Base-by-base conservation (phyloP, 2,329 filamentous ascomycete species). In the Cercospora sojina region DNA sequence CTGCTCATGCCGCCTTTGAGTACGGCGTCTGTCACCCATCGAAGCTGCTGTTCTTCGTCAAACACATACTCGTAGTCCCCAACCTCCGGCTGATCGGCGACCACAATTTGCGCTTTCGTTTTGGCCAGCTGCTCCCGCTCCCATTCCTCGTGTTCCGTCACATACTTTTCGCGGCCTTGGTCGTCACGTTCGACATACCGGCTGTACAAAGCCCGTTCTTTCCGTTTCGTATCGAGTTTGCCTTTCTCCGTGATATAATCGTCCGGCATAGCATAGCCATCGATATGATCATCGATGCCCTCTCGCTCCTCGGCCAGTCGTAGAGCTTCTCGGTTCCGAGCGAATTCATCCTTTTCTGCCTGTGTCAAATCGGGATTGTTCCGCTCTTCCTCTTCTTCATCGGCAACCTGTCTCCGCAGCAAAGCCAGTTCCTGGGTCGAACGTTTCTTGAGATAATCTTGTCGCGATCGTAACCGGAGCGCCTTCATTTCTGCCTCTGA, bases 111-210 rank as follows among this genome's bases (percentile, higher is more conserved):
- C 1, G 92, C 89, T 77, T 94, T 95, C 5, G 92, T 93, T 78
- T 96, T 96, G 64, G 89, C 85, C 0, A 90, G 86, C 80, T 98
- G 94, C 76, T 98, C 94, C 65, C 88, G 83, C 77, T 99, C 95
- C 94, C 94, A 99, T 75, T 97, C 91, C 69, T 99, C 93, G 70
- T 97, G 91, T 77, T 99, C 95, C 0, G 93, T 97, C 65, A 97
- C 87, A 73, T 92, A 96, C 73, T 90, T 90, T 77, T 97, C 94
- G 70, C 95, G 89, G 4, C 93, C 93, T 73, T 90, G 90, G 73
- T 96, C 91, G 73, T 96, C 93, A 67, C 87, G 86, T 69, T 97
- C 93, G 3, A 97, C 89, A 72, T 97, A 94, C 59, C 93, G 88
- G 77, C 92, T 93, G 80, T 96, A 97, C 10, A 99, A 84, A 0